A percentile compares a stretch with the other conserved stretches of the same genome.
phyloP scores from a whole-genome alignment of 768 basidiomycete genomes.

The Russula ochroleuca region DNA sequence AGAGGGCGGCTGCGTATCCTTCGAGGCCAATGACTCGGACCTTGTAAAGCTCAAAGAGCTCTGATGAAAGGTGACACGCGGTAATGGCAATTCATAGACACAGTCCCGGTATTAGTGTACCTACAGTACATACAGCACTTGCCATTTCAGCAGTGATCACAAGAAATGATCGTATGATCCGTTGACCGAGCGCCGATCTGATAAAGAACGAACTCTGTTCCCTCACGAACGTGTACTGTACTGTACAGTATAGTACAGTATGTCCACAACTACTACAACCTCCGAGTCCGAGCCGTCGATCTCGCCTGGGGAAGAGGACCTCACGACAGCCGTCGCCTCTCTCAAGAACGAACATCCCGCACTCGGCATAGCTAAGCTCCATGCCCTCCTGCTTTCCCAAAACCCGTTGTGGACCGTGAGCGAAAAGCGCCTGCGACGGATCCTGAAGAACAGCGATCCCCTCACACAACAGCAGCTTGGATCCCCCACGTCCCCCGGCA shows the following conservation, averaged over 20 bases:
- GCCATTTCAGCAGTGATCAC: too few species aligned
- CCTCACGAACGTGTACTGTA: too few species aligned
- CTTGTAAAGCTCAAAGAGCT: too few species aligned
- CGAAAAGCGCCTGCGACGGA: slow-evolving; percentile 75
- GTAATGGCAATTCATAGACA: too few species aligned
- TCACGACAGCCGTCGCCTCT: slow-evolving; percentile 49
- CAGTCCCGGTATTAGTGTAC: too few species aligned
- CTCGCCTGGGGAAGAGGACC: slow-evolving; percentile 56
- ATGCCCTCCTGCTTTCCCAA: slow-evolving; percentile 52
- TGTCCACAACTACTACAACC: background rate
- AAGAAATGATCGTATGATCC: too few species aligned
- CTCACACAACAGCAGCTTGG: slow-evolving; percentile 21
- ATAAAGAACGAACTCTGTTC: background rate
- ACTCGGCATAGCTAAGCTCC: slow-evolving; percentile 69
- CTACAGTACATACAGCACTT: too few species aligned
- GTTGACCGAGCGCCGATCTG: background rate
- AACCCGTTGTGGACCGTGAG: slow-evolving; percentile 74
- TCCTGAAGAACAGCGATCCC: slow-evolving; percentile 59
- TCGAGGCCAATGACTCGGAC: too few species aligned
- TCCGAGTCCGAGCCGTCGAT: background rate
- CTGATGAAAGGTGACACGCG: too few species aligned
- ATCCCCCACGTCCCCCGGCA: background rate
- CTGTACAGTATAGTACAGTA: too few species aligned
- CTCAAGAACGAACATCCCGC: slow-evolving; percentile 56
- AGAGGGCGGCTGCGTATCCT: too few species aligned